Base-by-base conservation (phyloP, 2,329 filamentous ascomycete species). In the Pseudomassariella vexata region DNA sequence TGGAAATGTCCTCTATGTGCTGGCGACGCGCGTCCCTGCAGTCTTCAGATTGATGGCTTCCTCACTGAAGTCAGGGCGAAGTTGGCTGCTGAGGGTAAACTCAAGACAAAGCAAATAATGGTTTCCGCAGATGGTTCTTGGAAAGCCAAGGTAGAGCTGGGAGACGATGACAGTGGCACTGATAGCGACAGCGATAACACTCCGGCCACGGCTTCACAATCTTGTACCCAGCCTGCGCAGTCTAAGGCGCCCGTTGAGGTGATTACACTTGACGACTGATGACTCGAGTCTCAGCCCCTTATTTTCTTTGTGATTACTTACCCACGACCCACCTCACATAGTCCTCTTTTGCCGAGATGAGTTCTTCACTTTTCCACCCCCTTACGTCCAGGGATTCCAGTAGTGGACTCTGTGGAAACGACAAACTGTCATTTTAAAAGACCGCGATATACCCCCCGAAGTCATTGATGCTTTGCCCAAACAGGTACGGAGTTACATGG, bases 1-100 rank as follows among this genome's bases (percentile, higher is more conserved):
- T 95, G 89, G 88, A 82, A 74, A 41, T 98, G 92, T 47, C 92
- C 92, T 0, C 76, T 94, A 19, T 96, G 90, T 55, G 67, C 68
- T 17, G 64, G 62, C 19, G 89, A 95, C 55, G 87, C 84, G 9
- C 73, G 89, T 10, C 92, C 90, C 0, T 64, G 68, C 16, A 73
- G 65, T 38, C 69, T 96, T 1, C 56, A 77, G 3, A 63, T 90
- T 5, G 89, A 96, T 48, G 73, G 73, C 2, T 95, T 88, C 51
- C 64, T 95, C 26, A 50, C 68, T 9, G 59, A 72, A 0, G 76
- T 95, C 1, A 69, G 77, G 10, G 47, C 56, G 2, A 54, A 69
- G 28, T 62, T 94, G 9, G 62, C 64, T 24, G 45, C 53, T 9
- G 57, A 65, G 17, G 61, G 68, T 12, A 58, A 66, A 22, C 50